These are phyloP conservation scores for Kwoniella sp. DNA, from an alignment of 768 basidiomycete species.

Conservation along the genomic window DNA sequence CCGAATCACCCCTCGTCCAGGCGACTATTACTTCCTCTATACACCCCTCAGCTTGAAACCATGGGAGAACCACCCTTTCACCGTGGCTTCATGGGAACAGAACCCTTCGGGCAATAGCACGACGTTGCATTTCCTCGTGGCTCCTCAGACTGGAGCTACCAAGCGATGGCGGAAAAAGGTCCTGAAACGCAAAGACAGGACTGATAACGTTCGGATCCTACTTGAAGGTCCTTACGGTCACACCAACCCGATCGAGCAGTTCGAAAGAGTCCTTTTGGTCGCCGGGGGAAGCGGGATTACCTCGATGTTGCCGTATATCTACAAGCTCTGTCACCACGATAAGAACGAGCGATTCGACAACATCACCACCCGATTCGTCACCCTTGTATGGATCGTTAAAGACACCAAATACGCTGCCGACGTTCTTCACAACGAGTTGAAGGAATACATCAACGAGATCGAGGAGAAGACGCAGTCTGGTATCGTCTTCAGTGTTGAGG, in stretches of 20 bases:
- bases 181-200: not conserved
- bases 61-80: constrained; percentile 47
- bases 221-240: constrained; percentile 42
- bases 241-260: constrained; percentile 18
- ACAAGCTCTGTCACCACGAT: constrained; percentile 2
- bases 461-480: not conserved
- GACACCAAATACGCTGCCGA: constrained; percentile 18
- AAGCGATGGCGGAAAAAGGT: constrained; percentile 19
- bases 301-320: constrained; percentile 31
- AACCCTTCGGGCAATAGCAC: not conserved
- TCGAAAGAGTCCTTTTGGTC: constrained; percentile 28
- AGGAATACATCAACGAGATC: not conserved
- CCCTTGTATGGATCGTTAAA: constrained; percentile 31
- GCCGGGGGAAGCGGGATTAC: constrained; percentile 34
- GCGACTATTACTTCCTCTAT: constrained; percentile 39
- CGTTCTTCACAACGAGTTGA: constrained; percentile 25
- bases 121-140: constrained; percentile 25
- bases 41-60: constrained; percentile 21
- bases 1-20: constrained; percentile 25
- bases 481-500: not conserved
- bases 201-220: constrained; percentile 11
- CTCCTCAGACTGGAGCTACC: constrained; percentile 26
- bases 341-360: not conserved
- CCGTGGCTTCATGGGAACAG: constrained; percentile 28
- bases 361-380: constrained; percentile 2